A percentile compares a stretch with the other conserved stretches of the same genome.
Evolutionary conservation across 208 protist species (phyloP).

Genomic region (Acanthamoeba royreba): DNA sequence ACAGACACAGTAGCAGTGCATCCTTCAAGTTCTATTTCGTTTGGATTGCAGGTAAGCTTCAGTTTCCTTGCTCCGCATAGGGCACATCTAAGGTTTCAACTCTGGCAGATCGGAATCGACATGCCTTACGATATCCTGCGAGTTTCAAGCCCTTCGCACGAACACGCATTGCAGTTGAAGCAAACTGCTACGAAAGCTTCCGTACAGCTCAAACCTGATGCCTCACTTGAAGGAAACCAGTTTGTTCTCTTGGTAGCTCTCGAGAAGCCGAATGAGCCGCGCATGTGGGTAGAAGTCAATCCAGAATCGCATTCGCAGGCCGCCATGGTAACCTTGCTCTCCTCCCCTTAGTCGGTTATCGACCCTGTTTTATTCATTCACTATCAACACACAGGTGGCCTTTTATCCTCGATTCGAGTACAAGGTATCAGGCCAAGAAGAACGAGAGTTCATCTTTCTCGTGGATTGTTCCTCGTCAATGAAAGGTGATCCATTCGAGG

Average conservation of each 20-base stretch:
- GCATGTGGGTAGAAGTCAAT: constrained; percentile 69
- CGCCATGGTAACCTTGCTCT: not conserved
- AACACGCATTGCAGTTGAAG: constrained; percentile 16
- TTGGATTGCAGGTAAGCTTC: not conserved
- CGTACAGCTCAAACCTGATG: constrained; percentile 24
- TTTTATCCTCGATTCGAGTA: constrained; percentile 72
- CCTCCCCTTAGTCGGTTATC: no score
- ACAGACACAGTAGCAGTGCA: not conserved
- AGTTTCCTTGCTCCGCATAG: no score
- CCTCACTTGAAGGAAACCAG: not conserved
- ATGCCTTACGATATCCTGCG: constrained; percentile 65
- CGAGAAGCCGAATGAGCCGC: constrained; percentile 58
- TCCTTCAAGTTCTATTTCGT: not conserved
- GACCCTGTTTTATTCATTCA: not conserved
- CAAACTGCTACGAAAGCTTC: constrained; percentile 64
- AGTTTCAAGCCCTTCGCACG: constrained; percentile 54
- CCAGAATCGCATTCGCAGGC: not conserved
- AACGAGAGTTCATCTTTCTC: constrained; percentile 41
- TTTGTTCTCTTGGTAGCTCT: constrained; percentile 49
- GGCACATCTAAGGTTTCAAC: no score
- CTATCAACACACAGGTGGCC: no score
- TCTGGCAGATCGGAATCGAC: constrained; percentile 45
- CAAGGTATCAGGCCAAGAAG: not conserved
- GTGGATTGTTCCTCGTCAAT: constrained; percentile 44
- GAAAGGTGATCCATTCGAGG: constrained; percentile 13